Evolutionary conservation across 169 alveolate species (phyloP), one percentile per base, ranked within the genome.

Genomic region (Plasmodium vivax): DNA sequence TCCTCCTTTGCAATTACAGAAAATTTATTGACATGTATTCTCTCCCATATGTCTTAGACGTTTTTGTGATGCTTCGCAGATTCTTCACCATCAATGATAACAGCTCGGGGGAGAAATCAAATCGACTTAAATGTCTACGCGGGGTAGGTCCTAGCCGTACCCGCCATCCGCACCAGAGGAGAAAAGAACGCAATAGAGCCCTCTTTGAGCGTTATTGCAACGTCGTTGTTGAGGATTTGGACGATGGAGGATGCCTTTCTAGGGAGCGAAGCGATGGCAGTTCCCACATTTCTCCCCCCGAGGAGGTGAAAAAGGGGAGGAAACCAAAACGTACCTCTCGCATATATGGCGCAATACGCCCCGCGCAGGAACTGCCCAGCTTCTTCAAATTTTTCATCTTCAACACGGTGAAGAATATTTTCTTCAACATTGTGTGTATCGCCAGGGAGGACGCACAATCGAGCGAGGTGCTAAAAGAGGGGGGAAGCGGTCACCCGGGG

Each of bases 1-100:
- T 92, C 9, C 45, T 92, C 43, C 58, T 92, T n/a, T 92, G 92
- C 43, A 82, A 92, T 51, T 92, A 92, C 79, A 43, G 95, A 72
- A 92, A 82, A 82, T 83, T 72, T 72, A 92, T 92, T 27, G 95
- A 92, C 23, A 92, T 92, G 95, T 92, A 92, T 82, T 92, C 95
- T 3, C 84, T 92, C 2, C 87, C 95, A 43, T 92, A 92, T 82
- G 47, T 92, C 4, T 82, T 92, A 43, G 85, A 92, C 30, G 68
- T 92, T 16, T 92, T 92, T 82, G 56, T 92, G 14, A 68, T 82
- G 14, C 6, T 92, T 12, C 77, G 51, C 30, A 92, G 12, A n/a
- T 92, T 82, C 79, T 81, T 92, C 23, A 73, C 82, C 0, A 45
- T 92, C 36, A 92, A 92, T 82, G 45, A 36, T 36, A 62, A 80